Conservation (phyloP, 768 basidiomycete genomes). For the Pleurotus djamor region DNA sequence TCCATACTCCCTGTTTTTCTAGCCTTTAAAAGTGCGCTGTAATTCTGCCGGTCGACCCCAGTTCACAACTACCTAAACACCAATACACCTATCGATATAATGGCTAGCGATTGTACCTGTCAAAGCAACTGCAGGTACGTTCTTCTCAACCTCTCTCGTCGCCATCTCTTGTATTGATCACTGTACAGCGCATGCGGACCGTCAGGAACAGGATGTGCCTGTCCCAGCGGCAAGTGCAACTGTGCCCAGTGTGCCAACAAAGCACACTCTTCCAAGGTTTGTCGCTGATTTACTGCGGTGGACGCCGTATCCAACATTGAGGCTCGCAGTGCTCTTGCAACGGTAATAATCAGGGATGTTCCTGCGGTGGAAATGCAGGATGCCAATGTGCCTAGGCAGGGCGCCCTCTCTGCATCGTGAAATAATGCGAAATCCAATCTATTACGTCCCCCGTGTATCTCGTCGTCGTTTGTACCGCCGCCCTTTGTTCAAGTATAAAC, state of each 20-base stretch:
- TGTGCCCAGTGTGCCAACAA: slow-evolving; percentile 35
- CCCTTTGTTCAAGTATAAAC: too few relatives aligned
- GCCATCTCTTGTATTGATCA: background rate
- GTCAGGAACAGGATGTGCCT: slow-evolving; percentile 32
- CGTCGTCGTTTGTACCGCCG: too few relatives aligned
- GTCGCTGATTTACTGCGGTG: too few relatives aligned
- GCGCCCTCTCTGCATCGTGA: background rate
- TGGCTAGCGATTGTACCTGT: slow-evolving; percentile 28
- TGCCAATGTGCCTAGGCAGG: slow-evolving; percentile 24
- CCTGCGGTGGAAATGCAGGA: too few relatives aligned
- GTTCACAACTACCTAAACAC: background rate
- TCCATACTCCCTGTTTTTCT: background rate
- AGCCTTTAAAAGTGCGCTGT: background rate
- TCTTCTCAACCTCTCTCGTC: background rate
- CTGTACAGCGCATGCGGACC: slow-evolving; percentile 30
- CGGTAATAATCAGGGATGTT: slow-evolving; percentile 25
- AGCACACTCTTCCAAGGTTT: slow-evolving; percentile 29
- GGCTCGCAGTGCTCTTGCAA: slow-evolving; percentile 23
- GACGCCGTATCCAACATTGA: too few relatives aligned
- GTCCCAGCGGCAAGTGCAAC: slow-evolving; percentile 30
- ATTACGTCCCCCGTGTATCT: too few relatives aligned
- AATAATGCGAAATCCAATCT: background rate
- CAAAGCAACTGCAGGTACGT: slow-evolving; percentile 25
- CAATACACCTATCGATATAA: slow-evolving; percentile 1
- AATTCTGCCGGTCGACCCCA: background rate